Base-by-base conservation (phyloP, 2,329 filamentous ascomycete genomes). In the Fonsecaea multimorphosa region DNA sequence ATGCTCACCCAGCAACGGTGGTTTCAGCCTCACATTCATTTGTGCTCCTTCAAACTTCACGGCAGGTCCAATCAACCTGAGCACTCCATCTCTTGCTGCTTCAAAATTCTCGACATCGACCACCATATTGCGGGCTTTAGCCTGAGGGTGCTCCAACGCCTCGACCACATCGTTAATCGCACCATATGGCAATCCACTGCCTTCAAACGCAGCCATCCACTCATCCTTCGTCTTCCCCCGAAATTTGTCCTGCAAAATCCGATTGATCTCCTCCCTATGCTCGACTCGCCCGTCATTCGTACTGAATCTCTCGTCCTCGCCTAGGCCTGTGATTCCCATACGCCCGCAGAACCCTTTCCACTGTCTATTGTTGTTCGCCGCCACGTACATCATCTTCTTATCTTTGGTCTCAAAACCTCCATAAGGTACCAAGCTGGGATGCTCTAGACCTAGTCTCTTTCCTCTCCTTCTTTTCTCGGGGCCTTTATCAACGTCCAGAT, bases 101-200 rank as follows among this genome's bases (percentile, higher is more conserved):
- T 68, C 64, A 31, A 71, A 70, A 32, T 68, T 65, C 11, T 69
- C 57, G 12, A 70, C 38, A 5, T 66, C 65, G 22, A 71, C 55
- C 19, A 71, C 66, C 70, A 72, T 72, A 34, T 72, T 58, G 24
- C 69, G 58, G 14, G 69, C 66, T 19, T 61, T 24, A 14, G 64
- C 59, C 55, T 72, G 70, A 31, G 64, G 65, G 58, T 72, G 68
- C 58, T 67, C 69, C 36, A 72, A 52, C 31, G 68, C 70, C 29
- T 70, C 66, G n/a, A 69, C 70, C 16, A 69, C 65, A 56, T 72
- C 65, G 38, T 71, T 71, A 38, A 71, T 72, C 14, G 70, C 52
- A 9, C 68, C 70, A 53, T 71, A 72, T 24, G 69, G 70, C 65
- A 72, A 52, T n/a, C 70, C 70, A 56, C 63, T 71, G 8, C 70